phyloP scores from a whole-genome alignment of 192 early-diverging fungal genomes.

The Powellomyces hirtus region DNA sequence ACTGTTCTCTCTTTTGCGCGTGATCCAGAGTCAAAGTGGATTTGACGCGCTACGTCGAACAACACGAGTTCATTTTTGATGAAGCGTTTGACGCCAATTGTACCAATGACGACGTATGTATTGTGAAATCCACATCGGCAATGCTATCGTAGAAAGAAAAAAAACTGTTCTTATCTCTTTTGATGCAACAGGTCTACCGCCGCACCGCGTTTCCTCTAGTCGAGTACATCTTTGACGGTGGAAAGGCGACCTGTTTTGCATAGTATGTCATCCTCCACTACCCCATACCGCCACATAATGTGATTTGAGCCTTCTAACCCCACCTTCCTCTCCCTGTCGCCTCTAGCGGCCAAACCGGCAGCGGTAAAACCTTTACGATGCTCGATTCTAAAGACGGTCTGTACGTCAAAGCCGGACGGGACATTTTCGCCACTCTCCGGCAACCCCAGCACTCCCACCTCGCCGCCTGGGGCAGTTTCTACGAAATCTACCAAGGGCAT shows the following conservation, averaged over 20 bases:
- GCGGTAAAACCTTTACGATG: conserved; percentile 98
- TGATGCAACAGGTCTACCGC: conserved; percentile 62
- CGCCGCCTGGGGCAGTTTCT: conserved; percentile 82
- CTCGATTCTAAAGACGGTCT: conserved; percentile 83
- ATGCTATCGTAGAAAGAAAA: neutral
- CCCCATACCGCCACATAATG: neutral
- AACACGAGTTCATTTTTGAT: conserved; percentile 93
- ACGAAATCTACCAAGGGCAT: conserved; percentile 97
- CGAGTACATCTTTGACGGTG: conserved; percentile 90
- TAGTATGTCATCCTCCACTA: conserved; percentile 66
- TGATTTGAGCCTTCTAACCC: neutral
- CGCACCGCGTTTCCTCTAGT: conserved; percentile 92
- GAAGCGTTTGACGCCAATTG: conserved; percentile 88
- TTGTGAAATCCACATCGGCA: neutral
- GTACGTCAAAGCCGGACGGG: conserved; percentile 88
- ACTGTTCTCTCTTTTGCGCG: too few species aligned
- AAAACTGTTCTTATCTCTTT: neutral
- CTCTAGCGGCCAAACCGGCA: conserved; percentile 57
- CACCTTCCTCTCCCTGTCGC: conserved; percentile 15
- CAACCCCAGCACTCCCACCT: conserved; percentile 72
- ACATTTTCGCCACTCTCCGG: conserved; percentile 79
- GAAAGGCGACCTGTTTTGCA: conserved; percentile 98
- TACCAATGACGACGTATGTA: conserved; percentile 72
- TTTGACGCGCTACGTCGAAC: conserved; percentile 91
- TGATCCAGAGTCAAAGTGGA: conserved; percentile 91